A percentile compares a stretch with the other conserved stretches of the same genome.
phyloP scores from a whole-genome alignment of 306 rosid genomes.

The Vachellia pachyceras region DNA sequence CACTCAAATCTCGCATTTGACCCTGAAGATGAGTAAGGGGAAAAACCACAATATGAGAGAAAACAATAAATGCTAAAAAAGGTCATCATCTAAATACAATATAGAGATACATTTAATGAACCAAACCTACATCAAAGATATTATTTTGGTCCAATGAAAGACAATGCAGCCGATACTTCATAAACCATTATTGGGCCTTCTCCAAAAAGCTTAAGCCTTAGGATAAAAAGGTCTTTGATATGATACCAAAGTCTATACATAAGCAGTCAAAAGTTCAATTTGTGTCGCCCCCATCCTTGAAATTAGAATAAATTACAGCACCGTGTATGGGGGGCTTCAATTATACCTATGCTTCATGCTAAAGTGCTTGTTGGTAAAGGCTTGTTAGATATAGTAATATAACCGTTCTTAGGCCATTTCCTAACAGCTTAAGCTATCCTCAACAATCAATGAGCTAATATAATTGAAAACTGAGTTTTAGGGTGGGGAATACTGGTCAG shows the following conservation, averaged over 20 bases:
- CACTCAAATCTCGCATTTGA: slow-evolving; percentile 95
- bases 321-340: not conserved
- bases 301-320: not conserved
- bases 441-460: not conserved
- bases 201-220: not conserved
- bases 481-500: not conserved
- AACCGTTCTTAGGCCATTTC: slow-evolving; percentile 7
- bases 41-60: slow-evolving; percentile 20
- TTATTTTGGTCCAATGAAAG: not conserved
- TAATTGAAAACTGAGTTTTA: not conserved
- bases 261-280: not conserved
- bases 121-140: not conserved
- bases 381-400: not conserved
- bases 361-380: not conserved
- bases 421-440: not conserved
- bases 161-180: not conserved
- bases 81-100: not conserved
- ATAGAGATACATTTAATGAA: not conserved
- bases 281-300: not conserved
- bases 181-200: not conserved
- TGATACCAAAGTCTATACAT: not conserved
- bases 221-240: slow-evolving; percentile 5
- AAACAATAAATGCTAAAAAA: slow-evolving; percentile 24
- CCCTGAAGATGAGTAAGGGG: slow-evolving; percentile 58
- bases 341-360: not conserved